Evolutionary conservation across 331 rosid genomes (phyloP), one percentile per base, ranked within the genome.

Genomic region (Telfairia occidentalis): DNA sequence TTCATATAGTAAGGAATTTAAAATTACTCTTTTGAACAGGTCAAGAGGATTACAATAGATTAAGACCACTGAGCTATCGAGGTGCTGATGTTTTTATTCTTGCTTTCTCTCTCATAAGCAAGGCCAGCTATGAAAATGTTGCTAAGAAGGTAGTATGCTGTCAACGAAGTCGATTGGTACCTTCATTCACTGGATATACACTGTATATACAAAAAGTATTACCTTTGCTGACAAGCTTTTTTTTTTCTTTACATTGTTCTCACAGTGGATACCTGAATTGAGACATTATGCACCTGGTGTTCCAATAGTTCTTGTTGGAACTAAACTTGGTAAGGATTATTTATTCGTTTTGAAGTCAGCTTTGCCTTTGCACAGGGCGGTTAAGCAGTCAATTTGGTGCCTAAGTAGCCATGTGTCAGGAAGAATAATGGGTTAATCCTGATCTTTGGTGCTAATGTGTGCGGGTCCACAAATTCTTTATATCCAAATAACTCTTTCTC

Each of bases 221-320:
- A 50, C 49, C 23, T 30, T 43, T 72, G 52, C 19, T 35, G 73
- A 61, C 34, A 53, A 34, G 10, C 24, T n/a, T 18, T 19, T 67
- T n/a, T n/a, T n/a, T n/a, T n/a, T n/a, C n/a, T n/a, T 42, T 63
- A 34, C 30, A n/a, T 74, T 70, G 23, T 45, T 29, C 28, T 29
- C 40, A 16, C 72, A 94, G 98, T 94, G 98, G 98, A 84, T 94
- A 85, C 97, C 96, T 71, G 98, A 94, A 80, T 76, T 94, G 92
- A 89, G 92, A 90, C 98, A 94, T 89, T 94, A 91, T 87, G 98
- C 98, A 76, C 97, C 97, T 64, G 97, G 97, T 76, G 96, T 94
- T 84, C 98, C 98, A 65, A 88, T 94, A 78, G 87, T 94, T 76
- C 97, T 94, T 15, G 97, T 94, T 86, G 98, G 98, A 78, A 94